phyloP scores from a whole-genome alignment of 306 rosid species.

The Trichosanthes cucumerina region DNA sequence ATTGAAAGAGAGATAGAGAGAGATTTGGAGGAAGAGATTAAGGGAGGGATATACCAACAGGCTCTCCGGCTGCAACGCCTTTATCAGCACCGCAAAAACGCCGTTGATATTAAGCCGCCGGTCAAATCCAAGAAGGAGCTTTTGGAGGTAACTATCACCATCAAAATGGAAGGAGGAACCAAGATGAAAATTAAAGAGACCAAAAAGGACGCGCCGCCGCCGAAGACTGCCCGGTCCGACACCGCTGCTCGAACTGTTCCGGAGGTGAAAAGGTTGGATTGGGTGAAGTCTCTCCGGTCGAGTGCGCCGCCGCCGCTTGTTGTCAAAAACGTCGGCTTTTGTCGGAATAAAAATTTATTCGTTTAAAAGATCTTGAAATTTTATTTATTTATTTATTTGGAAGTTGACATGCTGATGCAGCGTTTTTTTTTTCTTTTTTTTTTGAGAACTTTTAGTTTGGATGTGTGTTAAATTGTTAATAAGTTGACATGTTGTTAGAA shows the following conservation, averaged over 20 bases:
- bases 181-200: slow-evolving; percentile 48
- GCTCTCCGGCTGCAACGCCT: slow-evolving; percentile 52
- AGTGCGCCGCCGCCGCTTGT: slow-evolving; percentile 21
- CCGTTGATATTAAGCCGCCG: not conserved
- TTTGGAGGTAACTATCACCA: slow-evolving; percentile 50
- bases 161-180: slow-evolving; percentile 49
- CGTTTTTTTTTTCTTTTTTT: not conserved
- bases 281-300: slow-evolving; percentile 41
- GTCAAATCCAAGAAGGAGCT: not conserved
- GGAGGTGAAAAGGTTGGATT: slow-evolving; percentile 35
- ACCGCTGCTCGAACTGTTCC: not conserved
- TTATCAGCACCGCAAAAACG: slow-evolving; percentile 29
- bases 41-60: slow-evolving; percentile 43
- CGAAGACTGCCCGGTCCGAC: not conserved
- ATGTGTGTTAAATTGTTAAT: not conserved
- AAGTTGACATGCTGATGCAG: not conserved
- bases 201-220: slow-evolving; percentile 16
- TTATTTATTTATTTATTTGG: not conserved
- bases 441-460: not conserved
- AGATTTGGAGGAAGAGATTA: slow-evolving; percentile 60
- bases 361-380: not conserved
- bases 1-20: slow-evolving; percentile 53
- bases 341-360: not conserved
- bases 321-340: not conserved
- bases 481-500: not conserved